These are phyloP conservation scores for Candida awuae DNA, from an alignment of 805 yeast genomes.

Conservation along the genomic window DNA sequence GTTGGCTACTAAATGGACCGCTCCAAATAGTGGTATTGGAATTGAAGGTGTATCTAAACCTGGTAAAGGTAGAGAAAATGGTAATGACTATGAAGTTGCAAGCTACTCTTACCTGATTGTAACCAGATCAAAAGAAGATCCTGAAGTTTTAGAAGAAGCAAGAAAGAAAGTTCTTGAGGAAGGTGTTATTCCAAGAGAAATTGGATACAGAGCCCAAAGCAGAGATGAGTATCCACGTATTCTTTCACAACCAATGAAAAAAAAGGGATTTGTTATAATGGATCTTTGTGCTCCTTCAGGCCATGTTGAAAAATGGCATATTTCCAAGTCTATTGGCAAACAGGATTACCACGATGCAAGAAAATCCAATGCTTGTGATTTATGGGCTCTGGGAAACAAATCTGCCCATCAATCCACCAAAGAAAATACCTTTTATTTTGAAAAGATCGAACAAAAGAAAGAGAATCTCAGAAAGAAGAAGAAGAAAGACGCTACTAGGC, in stretches of 20 bases:
- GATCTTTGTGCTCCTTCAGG: slow-evolving; percentile 78
- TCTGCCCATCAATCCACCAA: slow-evolving; percentile 34
- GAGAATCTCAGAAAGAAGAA: slow-evolving; percentile 20
- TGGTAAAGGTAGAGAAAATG: slow-evolving; percentile 76
- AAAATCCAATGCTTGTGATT: slow-evolving; percentile 74
- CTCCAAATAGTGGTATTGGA: slow-evolving; percentile 49
- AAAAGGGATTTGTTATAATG: slow-evolving; percentile 74
- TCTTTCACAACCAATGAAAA: slow-evolving; percentile 60
- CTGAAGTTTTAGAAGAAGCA: slow-evolving; percentile 9
- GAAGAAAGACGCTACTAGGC: slow-evolving; percentile 20
- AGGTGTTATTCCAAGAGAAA: slow-evolving; percentile 13
- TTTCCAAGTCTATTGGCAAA: slow-evolving; percentile 69
- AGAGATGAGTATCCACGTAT: slow-evolving; percentile 62
- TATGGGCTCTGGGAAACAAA: slow-evolving; percentile 73
- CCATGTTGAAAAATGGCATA: slow-evolving; percentile 75
- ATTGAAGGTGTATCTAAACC: slow-evolving; percentile 36
- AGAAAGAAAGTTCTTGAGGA: slow-evolving; percentile 12
- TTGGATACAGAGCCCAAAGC: slow-evolving; percentile 23
- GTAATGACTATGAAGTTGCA: slow-evolving; percentile 63
- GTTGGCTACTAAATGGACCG: slow-evolving; percentile 65
- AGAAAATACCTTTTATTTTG: slow-evolving; percentile 26
- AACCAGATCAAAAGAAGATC: slow-evolving; percentile 46
- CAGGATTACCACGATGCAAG: slow-evolving; percentile 85
- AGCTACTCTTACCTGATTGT: slow-evolving; percentile 68
- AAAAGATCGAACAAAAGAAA: slow-evolving; percentile 30